phyloP scores from a whole-genome alignment of 495 filamentous ascomycete genomes.

The Rhypophila decipiens region DNA sequence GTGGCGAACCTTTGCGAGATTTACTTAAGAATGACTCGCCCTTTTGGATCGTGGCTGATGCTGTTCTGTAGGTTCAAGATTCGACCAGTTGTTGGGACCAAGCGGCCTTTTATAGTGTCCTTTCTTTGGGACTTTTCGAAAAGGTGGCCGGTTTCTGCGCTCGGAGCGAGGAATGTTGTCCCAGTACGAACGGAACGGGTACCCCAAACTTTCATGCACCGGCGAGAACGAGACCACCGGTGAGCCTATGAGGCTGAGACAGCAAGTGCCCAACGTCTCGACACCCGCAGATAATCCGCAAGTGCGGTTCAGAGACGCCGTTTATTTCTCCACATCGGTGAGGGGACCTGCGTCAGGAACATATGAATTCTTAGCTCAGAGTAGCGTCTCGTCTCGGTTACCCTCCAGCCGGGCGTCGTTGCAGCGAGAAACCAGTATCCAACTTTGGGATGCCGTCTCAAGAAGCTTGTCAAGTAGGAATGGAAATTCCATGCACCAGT shows the following conservation, averaged over 20 bases:
- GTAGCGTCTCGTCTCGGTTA: constrained; percentile 1
- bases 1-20: too few relatives aligned
- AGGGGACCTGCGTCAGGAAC: constrained; percentile 9
- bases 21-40: too few relatives aligned
- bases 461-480: constrained; percentile 8
- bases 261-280: neutral
- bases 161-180: neutral
- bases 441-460: constrained; percentile 5
- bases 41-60: too few relatives aligned
- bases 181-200: constrained; percentile 4
- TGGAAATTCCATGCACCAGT: constrained; percentile 2
- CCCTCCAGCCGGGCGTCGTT: neutral
- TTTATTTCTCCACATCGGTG: neutral
- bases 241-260: constrained; percentile 10
- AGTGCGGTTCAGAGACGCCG: constrained; percentile 2
- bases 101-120: neutral
- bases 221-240: constrained; percentile 17
- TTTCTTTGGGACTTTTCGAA: neutral
- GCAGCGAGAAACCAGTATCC: neutral
- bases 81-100: neutral
- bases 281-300: constrained; percentile 13
- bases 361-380: neutral
- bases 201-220: constrained; percentile 7
- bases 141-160: neutral
- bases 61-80: neutral